A percentile compares a stretch with the other conserved stretches of the same genome.
Conservation (phyloP, 768 basidiomycete genomes). For the Pleurotus pulmonarius region DNA sequence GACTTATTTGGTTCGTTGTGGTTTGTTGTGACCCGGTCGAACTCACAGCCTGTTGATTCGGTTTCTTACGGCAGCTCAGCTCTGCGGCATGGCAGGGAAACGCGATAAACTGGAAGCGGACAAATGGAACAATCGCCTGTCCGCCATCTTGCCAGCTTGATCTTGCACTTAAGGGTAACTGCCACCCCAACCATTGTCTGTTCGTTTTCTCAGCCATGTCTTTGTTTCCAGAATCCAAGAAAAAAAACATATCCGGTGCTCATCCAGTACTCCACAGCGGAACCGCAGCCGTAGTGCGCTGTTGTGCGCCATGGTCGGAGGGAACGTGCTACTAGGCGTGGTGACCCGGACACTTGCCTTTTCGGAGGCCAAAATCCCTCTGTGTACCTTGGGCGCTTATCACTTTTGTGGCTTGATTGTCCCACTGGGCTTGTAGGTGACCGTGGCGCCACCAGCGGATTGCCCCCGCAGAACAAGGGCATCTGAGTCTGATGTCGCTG, state of each 20-base stretch:
- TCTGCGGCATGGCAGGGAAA: not conserved
- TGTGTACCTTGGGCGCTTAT: not conserved
- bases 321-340: no score
- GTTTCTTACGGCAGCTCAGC: not conserved
- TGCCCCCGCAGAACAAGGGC: conserved; percentile 4
- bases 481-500: not conserved
- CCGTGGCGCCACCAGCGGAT: not conserved
- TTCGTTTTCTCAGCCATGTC: not conserved
- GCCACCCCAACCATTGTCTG: not conserved
- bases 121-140: conserved; percentile 1
- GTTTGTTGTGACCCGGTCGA: not conserved
- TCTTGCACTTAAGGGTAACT: not conserved
- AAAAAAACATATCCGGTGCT: not conserved
- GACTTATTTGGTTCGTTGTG: conserved; percentile 4
- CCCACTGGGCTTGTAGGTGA: not conserved
- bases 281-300: no score
- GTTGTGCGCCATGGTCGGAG: no score
- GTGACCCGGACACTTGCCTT: not conserved
- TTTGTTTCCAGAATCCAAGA: not conserved
- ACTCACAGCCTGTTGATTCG: conserved; percentile 7
- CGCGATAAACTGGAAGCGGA: conserved; percentile 1
- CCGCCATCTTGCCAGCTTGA: not conserved
- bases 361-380: conserved; percentile 7
- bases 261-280: no score
- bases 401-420: not conserved